Evolutionary conservation across 179 eudicot genomes (phyloP).

Genomic region (Silene vulgaris): DNA sequence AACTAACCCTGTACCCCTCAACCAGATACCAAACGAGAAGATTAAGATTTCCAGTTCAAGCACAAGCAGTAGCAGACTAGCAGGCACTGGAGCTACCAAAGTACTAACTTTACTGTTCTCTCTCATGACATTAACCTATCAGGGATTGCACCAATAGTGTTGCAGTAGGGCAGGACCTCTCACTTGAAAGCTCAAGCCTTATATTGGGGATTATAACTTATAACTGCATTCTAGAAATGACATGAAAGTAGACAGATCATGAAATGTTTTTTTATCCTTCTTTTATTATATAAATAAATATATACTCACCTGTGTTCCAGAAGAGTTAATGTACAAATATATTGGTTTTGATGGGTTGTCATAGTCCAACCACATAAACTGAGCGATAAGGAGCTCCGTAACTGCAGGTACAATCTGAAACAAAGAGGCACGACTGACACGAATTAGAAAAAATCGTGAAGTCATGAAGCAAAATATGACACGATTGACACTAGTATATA

Average conservation of each 20-base stretch:
- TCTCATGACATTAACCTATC: background rate
- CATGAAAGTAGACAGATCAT: background rate
- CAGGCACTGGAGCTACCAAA: too few relatives aligned
- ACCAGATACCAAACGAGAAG: too few relatives aligned
- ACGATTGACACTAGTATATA: background rate
- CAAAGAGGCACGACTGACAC: slow-evolving; percentile 23
- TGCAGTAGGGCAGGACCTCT: background rate
- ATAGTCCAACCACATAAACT: slow-evolving; percentile 82
- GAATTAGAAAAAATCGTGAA: background rate
- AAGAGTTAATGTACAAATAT: slow-evolving; percentile 72
- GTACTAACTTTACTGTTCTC: background rate
- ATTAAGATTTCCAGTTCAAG: too few relatives aligned
- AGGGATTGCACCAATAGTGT: background rate
- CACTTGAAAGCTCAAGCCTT: background rate
- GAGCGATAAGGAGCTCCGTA: slow-evolving; percentile 81
- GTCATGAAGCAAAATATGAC: background rate
- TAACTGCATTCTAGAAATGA: too few relatives aligned
- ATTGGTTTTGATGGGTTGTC: slow-evolving; percentile 71
- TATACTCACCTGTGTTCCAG: slow-evolving; percentile 71
- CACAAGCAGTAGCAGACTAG: too few relatives aligned
- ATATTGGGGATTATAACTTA: background rate
- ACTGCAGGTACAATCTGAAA: slow-evolving; percentile 80
- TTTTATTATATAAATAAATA: background rate
- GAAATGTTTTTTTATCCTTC: too few relatives aligned
- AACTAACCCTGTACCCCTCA: too few relatives aligned